Conservation (phyloP, 139 green algal species). For the Edaphochlamys debaryana region DNA sequence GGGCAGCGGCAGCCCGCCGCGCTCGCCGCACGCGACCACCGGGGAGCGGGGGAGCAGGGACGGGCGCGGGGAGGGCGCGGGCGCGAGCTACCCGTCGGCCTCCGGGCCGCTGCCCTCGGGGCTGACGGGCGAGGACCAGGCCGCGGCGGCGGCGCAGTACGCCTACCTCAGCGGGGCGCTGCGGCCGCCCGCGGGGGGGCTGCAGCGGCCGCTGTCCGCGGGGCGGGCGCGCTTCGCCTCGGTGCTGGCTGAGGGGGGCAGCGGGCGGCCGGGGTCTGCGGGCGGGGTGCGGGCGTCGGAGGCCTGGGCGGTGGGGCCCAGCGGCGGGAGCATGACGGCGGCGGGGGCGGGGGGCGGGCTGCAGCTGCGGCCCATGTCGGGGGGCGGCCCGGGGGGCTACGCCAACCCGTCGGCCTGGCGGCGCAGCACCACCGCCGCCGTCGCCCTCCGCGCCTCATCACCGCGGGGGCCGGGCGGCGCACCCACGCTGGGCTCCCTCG, state of each 20-base stretch:
- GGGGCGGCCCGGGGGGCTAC: neutral
- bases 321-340: too few relatives aligned
- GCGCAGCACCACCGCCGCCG: neutral
- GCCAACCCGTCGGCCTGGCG: slow-evolving; percentile 26
- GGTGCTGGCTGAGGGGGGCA: neutral
- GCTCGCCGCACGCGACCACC: too few relatives aligned
- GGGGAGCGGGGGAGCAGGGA: too few relatives aligned
- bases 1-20: too few relatives aligned
- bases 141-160: neutral
- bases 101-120: too few relatives aligned
- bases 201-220: slow-evolving; percentile 16
- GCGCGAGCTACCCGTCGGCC: too few relatives aligned
- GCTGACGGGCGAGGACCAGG: too few relatives aligned
- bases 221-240: slow-evolving; percentile 16
- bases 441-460: neutral
- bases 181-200: neutral
- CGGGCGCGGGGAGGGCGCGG: too few relatives aligned
- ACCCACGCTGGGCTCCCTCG: too few relatives aligned
- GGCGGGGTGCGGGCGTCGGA: neutral
- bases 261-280: too few relatives aligned
- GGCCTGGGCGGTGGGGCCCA: too few relatives aligned
- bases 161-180: neutral
- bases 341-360: too few relatives aligned
- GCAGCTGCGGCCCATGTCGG: neutral
- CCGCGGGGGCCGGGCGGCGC: neutral